Evolutionary conservation across 2,329 filamentous ascomycete genomes (phyloP).

Genomic region (Ascosphaera apis): DNA sequence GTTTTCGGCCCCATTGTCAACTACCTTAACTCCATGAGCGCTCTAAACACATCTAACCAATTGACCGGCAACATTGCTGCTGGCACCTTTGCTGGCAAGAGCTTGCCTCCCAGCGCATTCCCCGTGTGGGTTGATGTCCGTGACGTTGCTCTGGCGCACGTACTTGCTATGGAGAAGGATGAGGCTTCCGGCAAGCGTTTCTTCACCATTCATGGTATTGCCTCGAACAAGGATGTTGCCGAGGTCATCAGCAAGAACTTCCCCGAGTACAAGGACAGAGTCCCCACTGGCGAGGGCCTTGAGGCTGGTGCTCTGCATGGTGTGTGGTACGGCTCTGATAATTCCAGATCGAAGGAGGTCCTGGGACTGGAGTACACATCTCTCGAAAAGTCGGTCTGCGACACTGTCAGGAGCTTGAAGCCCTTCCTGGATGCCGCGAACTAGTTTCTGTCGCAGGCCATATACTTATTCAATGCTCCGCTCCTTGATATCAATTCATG

Average conservation of each 20-base stretch:
- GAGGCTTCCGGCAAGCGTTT: conserved; percentile 24
- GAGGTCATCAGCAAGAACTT: conserved; percentile 20
- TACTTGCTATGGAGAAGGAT: conserved; percentile 22
- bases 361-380: conserved; percentile 18
- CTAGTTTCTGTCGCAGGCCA: neutral
- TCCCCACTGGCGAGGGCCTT: conserved; percentile 15
- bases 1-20: conserved; percentile 42
- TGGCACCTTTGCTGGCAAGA: conserved; percentile 32
- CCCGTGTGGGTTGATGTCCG: conserved; percentile 34
- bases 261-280: conserved; percentile 18
- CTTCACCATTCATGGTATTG: conserved; percentile 20
- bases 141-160: conserved; percentile 25
- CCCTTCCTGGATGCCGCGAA: neutral
- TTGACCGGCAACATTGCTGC: conserved; percentile 39
- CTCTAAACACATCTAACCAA: conserved; percentile 51
- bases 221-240: conserved; percentile 20
- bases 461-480: too few relatives aligned
- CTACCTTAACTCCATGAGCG: conserved; percentile 37
- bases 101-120: conserved; percentile 33
- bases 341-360: conserved; percentile 17
- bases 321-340: conserved; percentile 15
- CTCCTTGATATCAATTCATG: too few relatives aligned
- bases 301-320: conserved; percentile 11
- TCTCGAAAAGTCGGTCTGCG: conserved; percentile 16
- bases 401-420: conserved; percentile 12